Percentiles rank a stretch among this genome's conserved stretches.
Evolutionary conservation across 306 rosid genomes (phyloP).

Genomic region (Morella rubra): DNA sequence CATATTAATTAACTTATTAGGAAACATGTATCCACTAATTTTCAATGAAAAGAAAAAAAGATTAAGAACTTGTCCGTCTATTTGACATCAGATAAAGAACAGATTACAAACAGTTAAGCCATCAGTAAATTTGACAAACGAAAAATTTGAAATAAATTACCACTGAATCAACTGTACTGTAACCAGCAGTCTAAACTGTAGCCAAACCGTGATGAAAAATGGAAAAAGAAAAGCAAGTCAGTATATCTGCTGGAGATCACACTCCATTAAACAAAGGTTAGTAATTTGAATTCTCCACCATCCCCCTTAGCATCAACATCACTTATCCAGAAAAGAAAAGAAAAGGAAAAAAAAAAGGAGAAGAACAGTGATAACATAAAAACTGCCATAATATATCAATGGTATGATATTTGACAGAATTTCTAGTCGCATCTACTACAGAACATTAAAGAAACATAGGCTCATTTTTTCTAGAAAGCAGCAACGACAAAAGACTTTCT

Average conservation of each 20-base stretch:
- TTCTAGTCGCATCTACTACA: neutral
- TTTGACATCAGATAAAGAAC: too few relatives aligned
- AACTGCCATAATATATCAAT: too few relatives aligned
- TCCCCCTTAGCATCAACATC: neutral
- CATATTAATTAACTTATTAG: neutral
- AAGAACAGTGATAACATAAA: too few relatives aligned
- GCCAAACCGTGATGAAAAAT: neutral
- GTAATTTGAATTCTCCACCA: neutral
- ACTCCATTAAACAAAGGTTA: neutral
- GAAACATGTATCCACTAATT: neutral
- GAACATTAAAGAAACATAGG: neutral
- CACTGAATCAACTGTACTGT: neutral
- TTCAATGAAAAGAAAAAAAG: neutral
- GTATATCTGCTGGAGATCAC: neutral
- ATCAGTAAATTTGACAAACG: neutral
- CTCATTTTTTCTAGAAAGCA: neutral
- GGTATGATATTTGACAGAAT: neutral
- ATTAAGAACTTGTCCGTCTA: neutral
- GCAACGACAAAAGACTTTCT: neutral
- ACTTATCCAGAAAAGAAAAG: neutral
- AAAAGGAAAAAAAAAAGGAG: neutral
- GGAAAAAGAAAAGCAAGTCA: neutral
- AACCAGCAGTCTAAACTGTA: neutral
- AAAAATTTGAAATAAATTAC: neutral
- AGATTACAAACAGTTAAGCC: too few relatives aligned